Conservation (phyloP, 2,329 filamentous ascomycete genomes). For the Aphanocladium album region DNA sequence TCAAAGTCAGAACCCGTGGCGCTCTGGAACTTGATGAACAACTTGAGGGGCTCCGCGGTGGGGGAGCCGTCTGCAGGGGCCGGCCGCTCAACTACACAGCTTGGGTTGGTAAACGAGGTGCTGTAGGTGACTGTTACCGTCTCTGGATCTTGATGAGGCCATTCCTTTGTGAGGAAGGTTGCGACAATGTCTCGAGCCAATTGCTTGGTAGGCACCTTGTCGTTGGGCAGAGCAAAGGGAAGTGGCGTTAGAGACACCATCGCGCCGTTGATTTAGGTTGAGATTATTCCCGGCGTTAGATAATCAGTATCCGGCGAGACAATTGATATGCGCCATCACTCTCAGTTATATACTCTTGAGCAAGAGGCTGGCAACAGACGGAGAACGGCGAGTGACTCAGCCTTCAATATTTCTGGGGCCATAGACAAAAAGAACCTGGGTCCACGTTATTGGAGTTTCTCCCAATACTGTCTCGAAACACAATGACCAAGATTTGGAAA, state of each 20-base stretch:
- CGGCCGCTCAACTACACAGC: conserved; percentile 13
- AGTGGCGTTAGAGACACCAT: conserved; percentile 3
- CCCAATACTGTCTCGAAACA: too few species aligned
- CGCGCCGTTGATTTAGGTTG: neutral
- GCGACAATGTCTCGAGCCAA: conserved; percentile 13
- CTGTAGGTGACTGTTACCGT: conserved; percentile 9
- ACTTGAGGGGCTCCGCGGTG: conserved; percentile 14
- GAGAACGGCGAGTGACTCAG: neutral
- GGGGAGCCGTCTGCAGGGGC: neutral
- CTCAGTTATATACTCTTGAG: neutral
- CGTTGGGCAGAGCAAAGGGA: conserved; percentile 11
- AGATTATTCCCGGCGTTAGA: neutral
- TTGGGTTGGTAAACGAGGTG: conserved; percentile 14
- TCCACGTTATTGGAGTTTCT: too few species aligned
- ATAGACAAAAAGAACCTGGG: neutral
- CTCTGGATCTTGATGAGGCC: conserved; percentile 13
- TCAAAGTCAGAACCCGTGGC: neutral
- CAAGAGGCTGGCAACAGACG: neutral
- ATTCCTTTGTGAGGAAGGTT: conserved; percentile 16
- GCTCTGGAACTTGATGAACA: conserved; percentile 18
- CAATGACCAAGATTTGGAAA: too few species aligned
- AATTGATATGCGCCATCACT: too few species aligned
- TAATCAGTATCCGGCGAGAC: neutral
- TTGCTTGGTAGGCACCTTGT: conserved; percentile 11
- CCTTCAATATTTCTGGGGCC: neutral